Evolutionary conservation across 1,284 basidiomycete genomes (phyloP).

Genomic region (Tranzscheliella williamsii): DNA sequence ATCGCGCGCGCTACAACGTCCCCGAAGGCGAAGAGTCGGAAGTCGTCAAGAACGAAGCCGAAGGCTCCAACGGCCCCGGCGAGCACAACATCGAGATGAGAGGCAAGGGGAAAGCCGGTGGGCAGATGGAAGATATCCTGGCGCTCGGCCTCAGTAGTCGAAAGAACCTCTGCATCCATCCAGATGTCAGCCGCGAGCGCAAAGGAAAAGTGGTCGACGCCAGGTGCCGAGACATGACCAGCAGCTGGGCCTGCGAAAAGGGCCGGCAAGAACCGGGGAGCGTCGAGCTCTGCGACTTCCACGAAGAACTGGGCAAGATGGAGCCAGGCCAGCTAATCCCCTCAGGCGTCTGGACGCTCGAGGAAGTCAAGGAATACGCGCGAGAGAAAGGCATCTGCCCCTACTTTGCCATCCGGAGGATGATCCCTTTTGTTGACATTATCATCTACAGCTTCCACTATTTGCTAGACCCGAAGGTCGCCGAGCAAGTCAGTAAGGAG

Average conservation of each 20-base stretch:
- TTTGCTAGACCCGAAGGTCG: slow-evolving; percentile 96
- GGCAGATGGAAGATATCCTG: slow-evolving; percentile 68
- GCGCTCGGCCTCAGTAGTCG: slow-evolving; percentile 92
- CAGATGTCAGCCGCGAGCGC: slow-evolving; percentile 93
- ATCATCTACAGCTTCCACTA: slow-evolving; percentile 99
- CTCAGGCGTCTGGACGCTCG: slow-evolving; percentile 88
- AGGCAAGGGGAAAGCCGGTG: slow-evolving; percentile 31
- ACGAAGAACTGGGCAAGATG: slow-evolving; percentile 81
- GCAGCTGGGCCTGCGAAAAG: slow-evolving; percentile 79
- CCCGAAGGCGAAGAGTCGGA: slow-evolving; percentile 66
- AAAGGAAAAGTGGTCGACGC: slow-evolving; percentile 98
- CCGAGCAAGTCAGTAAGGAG: slow-evolving; percentile 97
- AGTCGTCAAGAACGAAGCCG: slow-evolving; percentile 68
- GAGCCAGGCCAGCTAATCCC: slow-evolving; percentile 85
- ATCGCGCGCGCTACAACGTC: slow-evolving; percentile 67
- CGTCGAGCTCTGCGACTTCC: slow-evolving; percentile 89
- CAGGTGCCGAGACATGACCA: slow-evolving; percentile 92
- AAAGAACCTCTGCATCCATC: slow-evolving; percentile 95
- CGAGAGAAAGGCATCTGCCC: slow-evolving; percentile 85
- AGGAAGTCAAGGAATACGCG: slow-evolving; percentile 88
- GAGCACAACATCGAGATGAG: slow-evolving; percentile 32
- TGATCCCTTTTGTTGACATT: slow-evolving; percentile 95
- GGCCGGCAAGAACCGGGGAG: slow-evolving; percentile 86
- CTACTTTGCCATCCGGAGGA: slow-evolving; percentile 93
- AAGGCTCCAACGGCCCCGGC: slow-evolving; percentile 15